These are phyloP conservation scores for Solanum appendiculatum DNA, from an alignment of 257 asterid species.

Conservation along the genomic window DNA sequence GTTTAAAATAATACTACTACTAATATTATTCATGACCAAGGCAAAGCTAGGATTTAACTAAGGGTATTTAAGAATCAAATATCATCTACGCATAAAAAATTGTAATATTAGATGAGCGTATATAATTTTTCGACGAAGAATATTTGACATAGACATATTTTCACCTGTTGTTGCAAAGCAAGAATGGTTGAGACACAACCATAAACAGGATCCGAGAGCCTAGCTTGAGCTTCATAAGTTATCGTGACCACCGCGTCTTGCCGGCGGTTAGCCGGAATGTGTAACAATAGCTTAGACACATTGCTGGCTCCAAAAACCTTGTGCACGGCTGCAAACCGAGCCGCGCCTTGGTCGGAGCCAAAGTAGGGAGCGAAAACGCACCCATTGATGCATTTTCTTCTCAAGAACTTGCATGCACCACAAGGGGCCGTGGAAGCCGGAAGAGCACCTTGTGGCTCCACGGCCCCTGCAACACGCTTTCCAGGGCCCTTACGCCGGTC, in stretches of 20 bases:
- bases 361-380: slow-evolving; percentile 86
- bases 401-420: slow-evolving; percentile 91
- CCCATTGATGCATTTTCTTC: slow-evolving; percentile 75
- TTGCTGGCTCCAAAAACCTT: slow-evolving; percentile 91
- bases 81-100: background rate
- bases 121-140: background rate
- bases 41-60: background rate
- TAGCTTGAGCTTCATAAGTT: slow-evolving; percentile 81
- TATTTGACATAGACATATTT: background rate
- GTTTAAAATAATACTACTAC: background rate
- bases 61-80: background rate
- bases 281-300: slow-evolving; percentile 65
- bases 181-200: slow-evolving; percentile 79
- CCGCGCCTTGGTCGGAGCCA: slow-evolving; percentile 75
- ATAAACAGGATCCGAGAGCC: slow-evolving; percentile 82
- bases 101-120: background rate
- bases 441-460: background rate
- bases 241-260: slow-evolving; percentile 77
- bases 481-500: slow-evolving; percentile 25
- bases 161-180: slow-evolving; percentile 81
- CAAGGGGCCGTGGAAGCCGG: slow-evolving; percentile 35
- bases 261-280: slow-evolving; percentile 53
- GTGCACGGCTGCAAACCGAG: slow-evolving; percentile 88
- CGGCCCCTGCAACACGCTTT: slow-evolving; percentile 9
- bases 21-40: background rate